Evolutionary conservation across 2,329 filamentous ascomycete genomes (phyloP).

Genomic region (Sporothrix brunneoviolacea): DNA sequence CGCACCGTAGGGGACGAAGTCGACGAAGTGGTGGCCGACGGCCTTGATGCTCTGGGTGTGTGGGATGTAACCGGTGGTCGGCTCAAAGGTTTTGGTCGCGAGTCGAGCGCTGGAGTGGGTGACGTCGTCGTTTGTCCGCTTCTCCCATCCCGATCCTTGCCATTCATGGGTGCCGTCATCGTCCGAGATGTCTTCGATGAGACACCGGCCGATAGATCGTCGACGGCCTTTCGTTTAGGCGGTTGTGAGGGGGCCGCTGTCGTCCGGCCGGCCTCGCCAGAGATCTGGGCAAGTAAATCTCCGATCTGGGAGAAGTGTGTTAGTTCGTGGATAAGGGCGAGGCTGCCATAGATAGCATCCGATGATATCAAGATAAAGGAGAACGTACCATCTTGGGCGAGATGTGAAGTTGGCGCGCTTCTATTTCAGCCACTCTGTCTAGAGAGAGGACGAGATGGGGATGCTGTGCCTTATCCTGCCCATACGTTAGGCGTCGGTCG

Average conservation of each 20-base stretch:
- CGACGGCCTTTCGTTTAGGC: conserved; percentile 53
- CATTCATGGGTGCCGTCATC: conserved; percentile 10
- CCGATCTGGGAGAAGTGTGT: conserved; percentile 35
- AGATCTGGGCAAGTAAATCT: conserved; percentile 56
- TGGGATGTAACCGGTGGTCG: conserved; percentile 1
- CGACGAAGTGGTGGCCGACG: background rate
- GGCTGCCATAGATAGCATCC: too few species aligned
- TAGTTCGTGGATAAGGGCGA: too few species aligned
- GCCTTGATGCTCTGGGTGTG: background rate
- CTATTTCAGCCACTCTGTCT: background rate
- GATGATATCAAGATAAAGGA: too few species aligned
- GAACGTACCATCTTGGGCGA: too few species aligned
- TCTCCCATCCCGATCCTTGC: background rate
- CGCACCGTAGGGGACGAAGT: conserved; percentile 9
- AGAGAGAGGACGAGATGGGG: background rate
- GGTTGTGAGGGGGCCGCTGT: conserved; percentile 29
- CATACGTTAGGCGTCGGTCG: conserved; percentile 13
- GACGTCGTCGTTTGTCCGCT: too few species aligned
- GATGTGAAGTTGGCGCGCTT: too few species aligned
- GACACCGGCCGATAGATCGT: conserved; percentile 35
- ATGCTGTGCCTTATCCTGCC: background rate
- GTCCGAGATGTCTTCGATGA: conserved; percentile 38
- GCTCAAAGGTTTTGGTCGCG: background rate
- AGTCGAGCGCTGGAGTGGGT: conserved; percentile 4
- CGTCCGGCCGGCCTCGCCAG: conserved; percentile 41